Evolutionary conservation across 2,329 filamentous ascomycete genomes (phyloP).

Genomic region (Thermothelomyces thermophilus): DNA sequence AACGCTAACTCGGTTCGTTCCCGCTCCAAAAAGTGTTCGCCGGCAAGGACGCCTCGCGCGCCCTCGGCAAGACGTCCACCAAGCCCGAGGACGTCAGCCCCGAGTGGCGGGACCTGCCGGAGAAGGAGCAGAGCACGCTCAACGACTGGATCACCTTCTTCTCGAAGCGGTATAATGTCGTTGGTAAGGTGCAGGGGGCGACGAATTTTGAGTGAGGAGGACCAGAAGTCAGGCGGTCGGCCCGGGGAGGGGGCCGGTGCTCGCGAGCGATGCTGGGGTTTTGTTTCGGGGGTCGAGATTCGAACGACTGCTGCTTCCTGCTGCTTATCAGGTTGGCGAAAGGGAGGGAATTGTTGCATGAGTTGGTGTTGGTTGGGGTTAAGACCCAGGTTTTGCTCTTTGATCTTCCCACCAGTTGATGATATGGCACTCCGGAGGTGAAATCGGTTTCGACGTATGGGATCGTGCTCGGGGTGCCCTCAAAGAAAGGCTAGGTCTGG

Average conservation of each 20-base stretch:
- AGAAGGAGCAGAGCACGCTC: conserved; percentile 78
- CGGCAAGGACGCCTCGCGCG: conserved; percentile 91
- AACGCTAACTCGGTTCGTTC: no score
- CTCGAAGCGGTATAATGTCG: conserved; percentile 90
- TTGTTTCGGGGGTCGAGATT: not conserved
- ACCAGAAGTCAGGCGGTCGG: not conserved
- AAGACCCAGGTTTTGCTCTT: no score
- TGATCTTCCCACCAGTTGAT: no score
- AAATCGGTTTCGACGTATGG: no score
- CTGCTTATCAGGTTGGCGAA: no score
- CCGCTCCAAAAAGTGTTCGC: no score
- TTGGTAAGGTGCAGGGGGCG: conserved; percentile 59
- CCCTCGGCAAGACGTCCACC: conserved; percentile 77
- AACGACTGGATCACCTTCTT: conserved; percentile 96
- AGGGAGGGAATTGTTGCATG: no score
- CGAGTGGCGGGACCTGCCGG: conserved; percentile 75
- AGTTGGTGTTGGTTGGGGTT: no score
- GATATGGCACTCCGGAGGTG: no score
- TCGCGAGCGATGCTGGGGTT: not conserved
- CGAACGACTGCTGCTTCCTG: no score
- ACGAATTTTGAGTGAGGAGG: conserved; percentile 43
- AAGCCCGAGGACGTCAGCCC: conserved; percentile 76
- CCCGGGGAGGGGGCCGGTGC: not conserved
- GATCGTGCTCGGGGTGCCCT: no score
- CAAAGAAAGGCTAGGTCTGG: no score